phyloP scores from a whole-genome alignment of 345 rosid genomes.

The Anastatica hierochuntica region DNA sequence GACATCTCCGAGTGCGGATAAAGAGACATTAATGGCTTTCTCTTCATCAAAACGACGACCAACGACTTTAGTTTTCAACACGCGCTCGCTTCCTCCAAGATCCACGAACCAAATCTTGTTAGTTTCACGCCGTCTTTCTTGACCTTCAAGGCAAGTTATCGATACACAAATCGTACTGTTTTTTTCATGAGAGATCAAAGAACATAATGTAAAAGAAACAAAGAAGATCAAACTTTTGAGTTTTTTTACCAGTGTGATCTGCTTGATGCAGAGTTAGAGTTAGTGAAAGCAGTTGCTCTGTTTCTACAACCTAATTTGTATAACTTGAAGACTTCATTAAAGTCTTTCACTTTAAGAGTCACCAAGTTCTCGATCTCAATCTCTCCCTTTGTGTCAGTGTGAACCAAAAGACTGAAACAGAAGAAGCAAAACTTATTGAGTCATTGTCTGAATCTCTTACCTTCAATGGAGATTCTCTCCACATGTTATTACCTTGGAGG shows the following conservation, averaged over 20 bases:
- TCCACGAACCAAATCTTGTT: conserved; percentile 72
- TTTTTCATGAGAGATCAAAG: background rate
- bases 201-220: background rate
- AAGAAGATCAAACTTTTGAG: background rate
- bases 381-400: conserved; percentile 49
- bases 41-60: conserved; percentile 89
- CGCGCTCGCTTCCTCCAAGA: conserved; percentile 91
- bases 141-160: conserved; percentile 43
- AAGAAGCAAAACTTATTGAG: too few species aligned
- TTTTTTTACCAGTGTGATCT: conserved; percentile 79
- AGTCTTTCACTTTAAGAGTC: conserved; percentile 45
- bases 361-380: conserved; percentile 55
- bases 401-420: conserved; percentile 56
- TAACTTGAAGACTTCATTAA: conserved; percentile 54
- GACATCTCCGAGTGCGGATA: conserved; percentile 78
- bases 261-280: conserved; percentile 61
- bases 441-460: too few species aligned
- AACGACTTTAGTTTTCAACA: conserved; percentile 66
- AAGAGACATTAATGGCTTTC: conserved; percentile 76
- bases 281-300: conserved; percentile 75
- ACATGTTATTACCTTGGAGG: conserved; percentile 57
- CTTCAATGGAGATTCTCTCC: too few species aligned
- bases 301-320: conserved; percentile 59
- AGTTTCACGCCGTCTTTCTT: conserved; percentile 54
- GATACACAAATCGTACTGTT: conserved; percentile 62